Percentiles rank a stretch among this genome's conserved stretches.
These are phyloP conservation scores for Casuarina glauca DNA, from an alignment of 306 rosid species.

Conservation along the genomic window DNA sequence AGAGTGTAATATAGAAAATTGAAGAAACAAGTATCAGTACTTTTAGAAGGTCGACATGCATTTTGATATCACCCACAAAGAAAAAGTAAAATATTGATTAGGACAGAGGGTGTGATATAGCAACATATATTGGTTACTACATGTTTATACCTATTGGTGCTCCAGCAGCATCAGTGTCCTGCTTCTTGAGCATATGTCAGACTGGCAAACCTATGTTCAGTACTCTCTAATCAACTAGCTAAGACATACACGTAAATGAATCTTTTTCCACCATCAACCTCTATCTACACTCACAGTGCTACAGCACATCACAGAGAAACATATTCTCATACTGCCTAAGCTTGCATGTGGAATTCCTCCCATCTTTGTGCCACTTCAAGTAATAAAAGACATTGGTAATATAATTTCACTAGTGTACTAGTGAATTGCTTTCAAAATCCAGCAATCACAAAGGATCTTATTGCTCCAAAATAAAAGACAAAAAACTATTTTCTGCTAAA, in stretches of 20 bases:
- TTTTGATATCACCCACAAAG: neutral
- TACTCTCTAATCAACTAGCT: neutral
- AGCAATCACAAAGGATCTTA: neutral
- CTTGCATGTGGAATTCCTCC: neutral
- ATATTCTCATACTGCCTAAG: neutral
- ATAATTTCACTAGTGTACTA: neutral
- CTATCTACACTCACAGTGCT: too few relatives aligned
- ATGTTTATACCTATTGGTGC: neutral
- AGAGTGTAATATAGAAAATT: too few relatives aligned
- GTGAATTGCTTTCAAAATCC: neutral
- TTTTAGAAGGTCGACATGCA: neutral
- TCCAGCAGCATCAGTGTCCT: too few relatives aligned
- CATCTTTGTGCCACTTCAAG: neutral
- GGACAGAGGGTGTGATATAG: neutral
- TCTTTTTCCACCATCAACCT: neutral
- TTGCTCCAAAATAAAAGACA: neutral
- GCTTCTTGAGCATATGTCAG: too few relatives aligned
- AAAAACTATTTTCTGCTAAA: neutral
- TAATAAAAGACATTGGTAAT: neutral
- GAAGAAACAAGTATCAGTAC: neutral
- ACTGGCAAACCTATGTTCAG: too few relatives aligned
- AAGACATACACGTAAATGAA: neutral
- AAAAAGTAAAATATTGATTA: too few relatives aligned
- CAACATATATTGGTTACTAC: neutral
- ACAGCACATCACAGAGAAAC: neutral